A percentile compares a stretch with the other conserved stretches of the same genome.
phyloP scores from a whole-genome alignment of 1,284 basidiomycete species.

The Puccinia triticina region DNA sequence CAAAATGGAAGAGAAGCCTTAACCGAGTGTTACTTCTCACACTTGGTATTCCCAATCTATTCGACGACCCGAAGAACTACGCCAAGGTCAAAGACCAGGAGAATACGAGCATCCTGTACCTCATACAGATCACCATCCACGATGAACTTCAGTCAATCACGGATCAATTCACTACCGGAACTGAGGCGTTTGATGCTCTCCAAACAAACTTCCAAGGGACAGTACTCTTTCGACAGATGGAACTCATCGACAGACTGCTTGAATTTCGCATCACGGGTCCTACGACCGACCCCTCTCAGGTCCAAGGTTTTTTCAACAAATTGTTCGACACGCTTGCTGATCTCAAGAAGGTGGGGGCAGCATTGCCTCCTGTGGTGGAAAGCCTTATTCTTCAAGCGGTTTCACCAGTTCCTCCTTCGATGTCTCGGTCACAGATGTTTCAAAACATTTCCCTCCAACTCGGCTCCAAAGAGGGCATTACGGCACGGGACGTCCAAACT shows the following conservation, averaged over 20 bases:
- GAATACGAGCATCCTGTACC: neutral
- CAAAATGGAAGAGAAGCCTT: no score
- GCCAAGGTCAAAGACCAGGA: neutral
- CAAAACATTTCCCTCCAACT: slow-evolving; percentile 14
- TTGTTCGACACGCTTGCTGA: neutral
- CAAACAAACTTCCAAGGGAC: neutral
- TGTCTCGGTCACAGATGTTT: neutral
- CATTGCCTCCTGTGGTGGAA: neutral
- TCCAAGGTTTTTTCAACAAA: neutral
- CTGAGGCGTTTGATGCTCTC: neutral
- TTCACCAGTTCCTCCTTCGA: neutral
- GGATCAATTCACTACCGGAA: neutral
- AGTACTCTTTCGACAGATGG: neutral
- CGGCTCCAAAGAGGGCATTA: neutral
- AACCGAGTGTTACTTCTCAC: no score
- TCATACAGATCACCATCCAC: slow-evolving; percentile 7
- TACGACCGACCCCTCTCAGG: neutral
- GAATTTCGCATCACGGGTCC: neutral
- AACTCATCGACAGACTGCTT: neutral
- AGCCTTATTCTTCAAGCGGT: neutral
- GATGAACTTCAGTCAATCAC: neutral
- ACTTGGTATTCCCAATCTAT: no score
- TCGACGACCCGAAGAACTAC: neutral
- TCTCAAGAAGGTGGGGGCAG: neutral
- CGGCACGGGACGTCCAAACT: neutral